Conservation (phyloP, 164 flowering plant genomes). For the Warburgia ugandensis region DNA sequence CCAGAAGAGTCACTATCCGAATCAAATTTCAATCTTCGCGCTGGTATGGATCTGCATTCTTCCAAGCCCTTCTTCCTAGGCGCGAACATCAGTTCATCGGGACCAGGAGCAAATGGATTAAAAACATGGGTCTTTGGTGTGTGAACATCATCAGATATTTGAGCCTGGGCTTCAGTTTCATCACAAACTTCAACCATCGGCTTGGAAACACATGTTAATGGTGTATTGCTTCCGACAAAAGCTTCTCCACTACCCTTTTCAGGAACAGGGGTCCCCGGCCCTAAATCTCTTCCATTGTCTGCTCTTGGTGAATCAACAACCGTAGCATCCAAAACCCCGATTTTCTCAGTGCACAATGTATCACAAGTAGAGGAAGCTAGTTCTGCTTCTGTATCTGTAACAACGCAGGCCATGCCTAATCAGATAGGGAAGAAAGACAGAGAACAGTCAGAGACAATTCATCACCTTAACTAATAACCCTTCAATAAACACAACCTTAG, state of each 20-base stretch:
- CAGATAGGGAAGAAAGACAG: too few species aligned
- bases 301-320: too few species aligned
- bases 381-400: too few species aligned
- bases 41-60: slow-evolving; percentile 17
- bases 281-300: too few species aligned
- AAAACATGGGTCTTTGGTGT: slow-evolving; percentile 54
- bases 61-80: slow-evolving; percentile 36
- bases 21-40: slow-evolving; percentile 35
- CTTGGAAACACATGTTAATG: slow-evolving; percentile 21
- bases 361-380: too few species aligned
- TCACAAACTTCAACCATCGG: slow-evolving; percentile 1
- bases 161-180: not conserved
- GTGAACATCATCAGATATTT: slow-evolving; percentile 27
- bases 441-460: too few species aligned
- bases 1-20: slow-evolving; percentile 1
- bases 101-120: slow-evolving; percentile 71
- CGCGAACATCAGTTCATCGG: slow-evolving; percentile 42
- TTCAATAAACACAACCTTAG: too few species aligned
- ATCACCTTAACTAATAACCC: too few species aligned
- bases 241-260: slow-evolving; percentile 27
- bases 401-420: too few species aligned
- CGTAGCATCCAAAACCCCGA: too few species aligned
- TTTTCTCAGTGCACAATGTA: too few species aligned
- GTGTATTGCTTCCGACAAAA: slow-evolving; percentile 19
- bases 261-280: slow-evolving; percentile 36